Evolutionary conservation across 768 basidiomycete genomes (phyloP).

Genomic region (Udeniomyces megalosporus): DNA sequence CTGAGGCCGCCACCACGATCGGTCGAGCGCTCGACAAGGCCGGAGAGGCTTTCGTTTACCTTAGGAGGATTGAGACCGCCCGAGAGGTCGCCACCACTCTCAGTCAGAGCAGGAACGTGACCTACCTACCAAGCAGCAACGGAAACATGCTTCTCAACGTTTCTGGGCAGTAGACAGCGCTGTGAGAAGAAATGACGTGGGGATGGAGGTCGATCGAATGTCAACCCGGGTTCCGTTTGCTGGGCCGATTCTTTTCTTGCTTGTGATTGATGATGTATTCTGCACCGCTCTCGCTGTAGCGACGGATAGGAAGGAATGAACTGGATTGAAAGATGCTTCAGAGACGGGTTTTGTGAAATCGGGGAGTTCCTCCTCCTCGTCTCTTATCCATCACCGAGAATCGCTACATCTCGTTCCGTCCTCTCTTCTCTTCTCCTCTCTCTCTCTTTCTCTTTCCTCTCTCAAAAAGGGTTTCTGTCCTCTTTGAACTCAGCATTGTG

Average conservation of each 20-base stretch:
- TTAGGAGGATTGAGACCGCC: conserved; percentile 93
- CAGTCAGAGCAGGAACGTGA: conserved; percentile 46
- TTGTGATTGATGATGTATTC: too few relatives aligned
- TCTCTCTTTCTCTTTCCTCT: conserved; percentile 15
- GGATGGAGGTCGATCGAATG: too few relatives aligned
- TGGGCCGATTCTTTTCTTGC: background rate
- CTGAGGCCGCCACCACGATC: conserved; percentile 88
- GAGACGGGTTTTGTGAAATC: too few relatives aligned
- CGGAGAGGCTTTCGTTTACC: conserved; percentile 84
- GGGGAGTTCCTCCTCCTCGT: too few relatives aligned
- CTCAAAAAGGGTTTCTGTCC: too few relatives aligned
- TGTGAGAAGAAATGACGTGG: background rate
- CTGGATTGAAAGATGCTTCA: too few relatives aligned
- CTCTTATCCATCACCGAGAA: conserved; percentile 31
- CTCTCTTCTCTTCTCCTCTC: conserved; percentile 30
- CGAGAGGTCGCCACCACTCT: conserved; percentile 89
- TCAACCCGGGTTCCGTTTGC: background rate
- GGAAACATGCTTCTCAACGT: conserved; percentile 73
- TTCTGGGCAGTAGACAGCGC: background rate
- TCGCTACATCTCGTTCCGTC: conserved; percentile 19
- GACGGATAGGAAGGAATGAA: too few relatives aligned
- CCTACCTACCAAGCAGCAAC: conserved; percentile 68
- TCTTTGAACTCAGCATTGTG: too few relatives aligned
- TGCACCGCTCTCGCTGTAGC: too few relatives aligned
- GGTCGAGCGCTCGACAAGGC: conserved; percentile 80